Evolutionary conservation across 495 filamentous ascomycete species (phyloP), one percentile per base, ranked within the genome.

Genomic region (Penicillium coprophilum): DNA sequence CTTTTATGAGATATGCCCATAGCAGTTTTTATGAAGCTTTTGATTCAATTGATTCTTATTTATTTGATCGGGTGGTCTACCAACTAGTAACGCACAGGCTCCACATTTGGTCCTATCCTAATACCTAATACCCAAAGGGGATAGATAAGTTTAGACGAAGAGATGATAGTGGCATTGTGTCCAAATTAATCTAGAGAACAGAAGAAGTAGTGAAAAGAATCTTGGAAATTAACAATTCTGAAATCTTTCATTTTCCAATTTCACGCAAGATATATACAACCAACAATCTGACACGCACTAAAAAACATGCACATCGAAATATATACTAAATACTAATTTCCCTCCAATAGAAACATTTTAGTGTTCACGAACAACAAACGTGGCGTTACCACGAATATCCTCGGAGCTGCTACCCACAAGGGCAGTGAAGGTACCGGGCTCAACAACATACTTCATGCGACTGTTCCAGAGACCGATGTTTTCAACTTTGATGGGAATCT

Each of bases 401-500:
- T 65, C 64, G 50, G 83, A 85, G 41, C 70, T 73, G 38, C 74
- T 77, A 0, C 87, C 87, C 9, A 84, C 81, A 20, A 77, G 68
- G 10, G 87, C 73, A 19, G 73, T 58, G 63, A 89, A 90, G 23
- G 80, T 77, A 0, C 87, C 87, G 5, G 81, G 80, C 73, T 89
- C 87, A 27, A 89, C 84, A 7, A 85, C 83, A 65, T 89, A 88
- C 65, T 85, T 80, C 77, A 83, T 83, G 23, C 76, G 66, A n/a
- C 78, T 69, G 71, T 84, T 77, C 81, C 83, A 87, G 17, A 87
- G 61, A 0, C 83, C 83, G 58, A 87, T 60, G 39, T 82, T 71
- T 28, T 71, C 58, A 21, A 86, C 72, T 15, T 76, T 57, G 12
- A 86, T 56, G 17, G 77, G 68, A 47, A 90, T 79, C 19, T 68